These are phyloP conservation scores for Fusarium poae DNA, from an alignment of 2,329 filamentous ascomycete genomes.

Conservation along the genomic window DNA sequence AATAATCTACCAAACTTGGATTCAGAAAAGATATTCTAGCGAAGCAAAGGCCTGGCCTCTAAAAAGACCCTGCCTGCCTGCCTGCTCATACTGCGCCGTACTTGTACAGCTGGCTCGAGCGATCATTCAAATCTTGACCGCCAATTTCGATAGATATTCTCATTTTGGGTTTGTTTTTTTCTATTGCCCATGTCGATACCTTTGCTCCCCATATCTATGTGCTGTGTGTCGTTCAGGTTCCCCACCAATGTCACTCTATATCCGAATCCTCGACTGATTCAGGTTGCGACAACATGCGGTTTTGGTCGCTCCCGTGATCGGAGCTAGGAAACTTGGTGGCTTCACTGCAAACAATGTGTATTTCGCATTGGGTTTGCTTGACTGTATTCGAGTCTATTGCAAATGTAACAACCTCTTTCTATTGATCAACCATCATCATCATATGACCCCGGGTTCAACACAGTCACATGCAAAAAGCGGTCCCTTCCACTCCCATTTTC, in stretches of 20 bases:
- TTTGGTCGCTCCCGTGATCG: slow-evolving; percentile 38
- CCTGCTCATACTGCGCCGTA: slow-evolving; percentile 9
- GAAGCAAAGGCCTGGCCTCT: neutral
- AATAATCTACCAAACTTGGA: neutral
- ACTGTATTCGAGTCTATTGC: neutral
- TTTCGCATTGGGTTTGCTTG: slow-evolving; percentile 1
- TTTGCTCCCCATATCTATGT: neutral
- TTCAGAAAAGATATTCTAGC: neutral
- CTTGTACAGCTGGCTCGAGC: neutral
- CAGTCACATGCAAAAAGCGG: slow-evolving; percentile 45
- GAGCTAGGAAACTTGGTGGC: slow-evolving; percentile 14
- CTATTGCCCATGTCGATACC: slow-evolving; percentile 1
- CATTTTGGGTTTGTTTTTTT: neutral
- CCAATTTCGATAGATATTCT: slow-evolving; percentile 1
- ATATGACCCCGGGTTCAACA: neutral
- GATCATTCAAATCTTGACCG: slow-evolving; percentile 14
- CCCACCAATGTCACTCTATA: slow-evolving; percentile 30
- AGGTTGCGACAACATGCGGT: slow-evolving; percentile 29
- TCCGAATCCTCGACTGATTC: slow-evolving; percentile 37
- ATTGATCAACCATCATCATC: too few species aligned
- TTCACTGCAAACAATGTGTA: slow-evolving; percentile 3
- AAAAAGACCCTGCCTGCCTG: neutral
- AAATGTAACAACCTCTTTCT: neutral
- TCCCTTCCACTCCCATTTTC: neutral
- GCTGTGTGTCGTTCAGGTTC: slow-evolving; percentile 17